Percentiles rank a stretch among this genome's conserved stretches.
Conservation (phyloP, 2,329 filamentous ascomycete genomes). For the Paramyrothecium roridum region DNA sequence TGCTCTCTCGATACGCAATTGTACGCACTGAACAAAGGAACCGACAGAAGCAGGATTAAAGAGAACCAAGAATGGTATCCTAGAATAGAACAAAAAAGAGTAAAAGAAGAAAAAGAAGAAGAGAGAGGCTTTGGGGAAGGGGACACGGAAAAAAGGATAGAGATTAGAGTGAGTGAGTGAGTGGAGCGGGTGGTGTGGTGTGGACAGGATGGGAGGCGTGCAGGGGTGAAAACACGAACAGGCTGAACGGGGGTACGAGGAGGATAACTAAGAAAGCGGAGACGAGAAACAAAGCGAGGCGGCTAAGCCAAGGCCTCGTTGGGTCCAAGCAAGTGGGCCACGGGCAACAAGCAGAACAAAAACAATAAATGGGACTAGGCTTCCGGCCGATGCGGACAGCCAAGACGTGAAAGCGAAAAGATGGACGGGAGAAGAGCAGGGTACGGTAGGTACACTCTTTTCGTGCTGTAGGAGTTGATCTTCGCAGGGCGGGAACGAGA, state of each 20-base stretch:
- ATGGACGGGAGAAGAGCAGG: too few species aligned
- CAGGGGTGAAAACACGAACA: not conserved
- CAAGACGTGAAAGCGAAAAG: too few species aligned
- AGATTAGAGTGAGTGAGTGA: not conserved
- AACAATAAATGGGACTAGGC: too few species aligned
- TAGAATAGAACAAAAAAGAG: not conserved
- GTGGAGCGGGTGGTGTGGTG: not conserved
- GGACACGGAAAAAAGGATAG: not conserved
- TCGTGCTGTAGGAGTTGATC: too few species aligned
- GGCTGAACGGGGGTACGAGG: not conserved
- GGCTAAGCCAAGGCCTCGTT: not conserved
- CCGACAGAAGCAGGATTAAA: not conserved
- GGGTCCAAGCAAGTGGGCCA: not conserved
- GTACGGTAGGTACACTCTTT: too few species aligned
- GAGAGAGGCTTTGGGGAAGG: not conserved
- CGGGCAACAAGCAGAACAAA: not conserved
- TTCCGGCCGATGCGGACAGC: too few species aligned
- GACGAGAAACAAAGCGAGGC: not conserved
- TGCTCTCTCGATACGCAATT: not conserved
- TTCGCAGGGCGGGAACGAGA: not conserved
- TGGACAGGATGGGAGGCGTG: not conserved
- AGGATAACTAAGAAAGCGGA: not conserved
- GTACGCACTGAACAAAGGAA: not conserved
- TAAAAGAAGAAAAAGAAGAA: constrained; percentile 19
- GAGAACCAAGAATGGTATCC: not conserved